Evolutionary conservation across 805 yeast genomes (phyloP).

Genomic region (Metschnikowia cerradonensis): DNA sequence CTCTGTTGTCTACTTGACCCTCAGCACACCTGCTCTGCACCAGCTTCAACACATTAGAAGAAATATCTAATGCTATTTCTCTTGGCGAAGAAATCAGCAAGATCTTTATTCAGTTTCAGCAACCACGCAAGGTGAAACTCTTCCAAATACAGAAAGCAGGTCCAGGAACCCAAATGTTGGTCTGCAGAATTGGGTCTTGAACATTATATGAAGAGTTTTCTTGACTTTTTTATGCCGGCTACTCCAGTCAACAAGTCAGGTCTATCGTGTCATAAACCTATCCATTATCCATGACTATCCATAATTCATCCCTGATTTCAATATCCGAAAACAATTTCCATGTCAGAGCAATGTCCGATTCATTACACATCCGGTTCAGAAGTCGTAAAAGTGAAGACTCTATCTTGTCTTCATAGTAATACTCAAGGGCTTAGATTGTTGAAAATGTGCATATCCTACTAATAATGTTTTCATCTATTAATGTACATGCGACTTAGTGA

Average conservation of each 20-base stretch:
- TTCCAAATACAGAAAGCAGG: conserved; percentile 9
- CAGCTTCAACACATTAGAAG: conserved; percentile 12
- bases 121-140: conserved; percentile 13
- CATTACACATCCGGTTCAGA: no score
- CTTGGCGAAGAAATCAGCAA: conserved; percentile 13
- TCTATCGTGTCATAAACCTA: conserved; percentile 36
- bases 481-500: no score
- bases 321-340: no score
- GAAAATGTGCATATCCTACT: no score
- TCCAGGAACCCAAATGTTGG: not conserved
- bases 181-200: conserved; percentile 54
- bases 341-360: no score
- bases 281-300: no score
- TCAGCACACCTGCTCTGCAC: conserved; percentile 9
- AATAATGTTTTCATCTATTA: no score
- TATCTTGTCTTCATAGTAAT: no score
- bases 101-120: conserved; percentile 14
- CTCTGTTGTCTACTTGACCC: conserved; percentile 12
- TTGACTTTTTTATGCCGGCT: conserved; percentile 75
- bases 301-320: no score
- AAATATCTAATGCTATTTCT: conserved; percentile 16
- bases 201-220: conserved; percentile 80
- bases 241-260: conserved; percentile 88
- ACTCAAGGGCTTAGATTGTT: no score
- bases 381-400: no score